Conservation (phyloP, 345 rosid genomes). For the Limnanthes douglasii region DNA sequence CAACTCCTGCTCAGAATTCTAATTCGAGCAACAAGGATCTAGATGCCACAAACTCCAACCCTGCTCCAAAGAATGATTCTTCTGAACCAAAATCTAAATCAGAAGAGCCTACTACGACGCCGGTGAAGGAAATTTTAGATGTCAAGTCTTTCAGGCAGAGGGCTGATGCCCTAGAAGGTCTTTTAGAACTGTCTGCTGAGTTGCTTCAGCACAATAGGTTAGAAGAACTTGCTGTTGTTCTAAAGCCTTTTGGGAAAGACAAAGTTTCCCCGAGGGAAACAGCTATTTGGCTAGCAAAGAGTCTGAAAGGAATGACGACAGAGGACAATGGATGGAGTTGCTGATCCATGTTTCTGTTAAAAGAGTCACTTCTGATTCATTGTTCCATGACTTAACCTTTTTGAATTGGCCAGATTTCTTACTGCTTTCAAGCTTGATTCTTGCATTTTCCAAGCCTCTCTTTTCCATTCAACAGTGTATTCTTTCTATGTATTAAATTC, state of each 20-base stretch:
- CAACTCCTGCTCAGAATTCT: constrained; percentile 15
- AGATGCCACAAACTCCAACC: constrained; percentile 9
- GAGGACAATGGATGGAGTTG: too few relatives aligned
- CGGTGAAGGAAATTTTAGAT: constrained; percentile 56
- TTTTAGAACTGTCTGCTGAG: constrained; percentile 83
- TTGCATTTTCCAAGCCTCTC: too few relatives aligned
- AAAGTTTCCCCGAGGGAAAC: constrained; percentile 97
- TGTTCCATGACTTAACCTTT: too few relatives aligned
- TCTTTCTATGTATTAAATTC: too few relatives aligned
- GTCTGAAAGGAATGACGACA: constrained; percentile 90
- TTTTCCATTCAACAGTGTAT: too few relatives aligned
- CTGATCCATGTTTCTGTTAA: too few relatives aligned
- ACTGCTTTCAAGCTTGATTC: too few relatives aligned
- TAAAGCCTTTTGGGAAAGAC: constrained; percentile 92
- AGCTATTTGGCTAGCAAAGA: constrained; percentile 93
- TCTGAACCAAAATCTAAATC: constrained; percentile 20
- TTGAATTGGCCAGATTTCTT: too few relatives aligned
- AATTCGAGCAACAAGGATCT: too few relatives aligned
- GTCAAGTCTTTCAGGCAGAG: constrained; percentile 85
- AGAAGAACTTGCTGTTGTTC: constrained; percentile 87
- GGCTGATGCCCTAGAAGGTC: constrained; percentile 98
- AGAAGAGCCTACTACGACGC: constrained; percentile 39
- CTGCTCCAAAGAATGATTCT: too few relatives aligned
- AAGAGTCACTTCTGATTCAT: too few relatives aligned
- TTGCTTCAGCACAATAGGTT: constrained; percentile 69